A percentile compares a stretch with the other conserved stretches of the same genome.
These are phyloP conservation scores for Pichia sp. DNA, from an alignment of 1,139 yeast genomes.

Conservation along the genomic window DNA sequence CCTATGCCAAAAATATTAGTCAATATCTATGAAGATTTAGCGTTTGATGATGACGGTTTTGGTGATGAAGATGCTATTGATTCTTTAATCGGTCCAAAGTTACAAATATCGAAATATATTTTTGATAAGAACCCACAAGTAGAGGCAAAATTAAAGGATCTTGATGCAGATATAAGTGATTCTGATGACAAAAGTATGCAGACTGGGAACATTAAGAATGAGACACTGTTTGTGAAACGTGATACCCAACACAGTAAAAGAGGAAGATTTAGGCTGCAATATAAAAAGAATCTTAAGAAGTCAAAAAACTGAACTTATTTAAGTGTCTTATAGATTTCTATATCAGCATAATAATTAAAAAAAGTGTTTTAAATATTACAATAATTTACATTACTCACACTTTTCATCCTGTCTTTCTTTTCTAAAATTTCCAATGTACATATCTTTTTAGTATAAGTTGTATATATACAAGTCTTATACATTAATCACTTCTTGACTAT, in stretches of 20 bases:
- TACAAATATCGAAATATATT: slow-evolving; percentile 17
- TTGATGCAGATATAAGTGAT: background rate
- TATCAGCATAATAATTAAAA: no score
- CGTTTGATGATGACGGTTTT: slow-evolving; percentile 13
- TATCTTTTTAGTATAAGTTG: no score
- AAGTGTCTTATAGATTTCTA: no score
- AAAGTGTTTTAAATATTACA: no score
- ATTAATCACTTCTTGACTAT: no score
- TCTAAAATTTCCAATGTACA: no score
- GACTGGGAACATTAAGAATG: background rate
- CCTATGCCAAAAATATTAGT: slow-evolving; percentile 11
- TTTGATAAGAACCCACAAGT: slow-evolving; percentile 16
- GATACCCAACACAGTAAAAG: background rate
- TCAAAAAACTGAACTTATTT: background rate
- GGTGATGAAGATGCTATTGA: slow-evolving; percentile 10
- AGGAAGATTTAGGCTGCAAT: slow-evolving; percentile 11
- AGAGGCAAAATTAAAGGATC: slow-evolving; percentile 12
- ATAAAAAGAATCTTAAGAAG: slow-evolving; percentile 8
- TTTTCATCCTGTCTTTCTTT: no score
- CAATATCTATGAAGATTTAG: slow-evolving; percentile 14
- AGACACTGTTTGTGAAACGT: slow-evolving; percentile 2
- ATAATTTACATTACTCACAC: no score
- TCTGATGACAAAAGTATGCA: background rate
- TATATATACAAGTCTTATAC: no score
- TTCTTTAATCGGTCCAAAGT: slow-evolving; percentile 14